Base-by-base conservation (phyloP, 2,329 filamentous ascomycete genomes). In the Xylariomycetidae sp. region DNA sequence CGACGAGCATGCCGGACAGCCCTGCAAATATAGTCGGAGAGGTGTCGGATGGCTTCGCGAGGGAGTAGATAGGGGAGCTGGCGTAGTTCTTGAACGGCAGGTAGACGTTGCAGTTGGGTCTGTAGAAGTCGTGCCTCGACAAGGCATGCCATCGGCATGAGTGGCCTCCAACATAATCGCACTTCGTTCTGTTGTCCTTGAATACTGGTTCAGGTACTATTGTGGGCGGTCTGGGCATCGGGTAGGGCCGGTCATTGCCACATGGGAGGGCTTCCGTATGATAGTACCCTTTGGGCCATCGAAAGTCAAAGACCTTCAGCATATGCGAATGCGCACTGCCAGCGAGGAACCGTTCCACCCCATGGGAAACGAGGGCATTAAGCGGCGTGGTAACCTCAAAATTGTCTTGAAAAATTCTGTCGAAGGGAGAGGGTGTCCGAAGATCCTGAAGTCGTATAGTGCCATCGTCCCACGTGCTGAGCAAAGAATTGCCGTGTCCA, bases 381-480 rank as follows among this genome's bases (percentile, higher is more conserved):
- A 64, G 59, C 10, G 61, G 52, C 19, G 66, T 59, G 37, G 59
- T 60, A 0, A 70, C 60, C 36, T 74, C 63, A 39, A 72, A 67
- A 35, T 68, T 66, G 44, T 76, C 71, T 23, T 71, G 66, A 47
- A 72, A 76, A 6, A 72, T 46, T 7, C 59, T 57, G 34, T 73
- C 70, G 19, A 63, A 54, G 2, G 60, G 39, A 0, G 63, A 68
- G 1, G 68, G 63, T 1, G 69, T 68, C 10, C 72, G 65, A 2
- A 72, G 46, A 40, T 76, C 72, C 36, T 65, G 59, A 2, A 75
- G 63, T 49, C 65, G 60, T 33, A 65, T 62, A 1, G 65, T 71
- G 7, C 71, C 71, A 34, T 75, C 70, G 26, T 68, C 63, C 70
- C 72, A 76, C 4, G 69, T 61, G 34, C 63, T 70, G 10, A 76